These are phyloP conservation scores for Cryptosporidium bovis DNA, from an alignment of 169 alveolate genomes.

Conservation along the genomic window DNA sequence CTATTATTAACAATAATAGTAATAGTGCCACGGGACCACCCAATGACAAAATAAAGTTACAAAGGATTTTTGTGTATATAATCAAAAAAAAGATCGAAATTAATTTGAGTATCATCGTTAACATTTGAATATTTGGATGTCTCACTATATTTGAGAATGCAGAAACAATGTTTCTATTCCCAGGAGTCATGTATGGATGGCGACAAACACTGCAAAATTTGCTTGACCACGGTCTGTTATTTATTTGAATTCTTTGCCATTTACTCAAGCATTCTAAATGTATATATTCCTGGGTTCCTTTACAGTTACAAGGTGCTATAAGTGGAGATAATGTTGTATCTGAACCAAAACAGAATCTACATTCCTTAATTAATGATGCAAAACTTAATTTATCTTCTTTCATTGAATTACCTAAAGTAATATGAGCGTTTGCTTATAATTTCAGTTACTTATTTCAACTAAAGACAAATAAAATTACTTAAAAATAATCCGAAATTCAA, in stretches of 20 bases:
- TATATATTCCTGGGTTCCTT: conserved; percentile 85
- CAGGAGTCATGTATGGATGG: conserved; percentile 16
- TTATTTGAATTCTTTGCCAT: conserved; percentile 78
- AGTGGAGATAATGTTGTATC: conserved; percentile 81
- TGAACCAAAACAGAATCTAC: conserved; percentile 58
- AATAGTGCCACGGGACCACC: not conserved
- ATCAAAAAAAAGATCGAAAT: conserved; percentile 1
- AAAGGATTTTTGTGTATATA: not conserved
- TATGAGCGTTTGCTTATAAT: no score
- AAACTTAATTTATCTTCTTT: not conserved
- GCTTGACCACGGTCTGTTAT: conserved; percentile 46
- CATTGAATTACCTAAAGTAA: no score
- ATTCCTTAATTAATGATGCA: conserved; percentile 14
- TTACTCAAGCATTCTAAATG: conserved; percentile 86
- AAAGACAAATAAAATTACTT: no score
- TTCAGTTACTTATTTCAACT: no score
- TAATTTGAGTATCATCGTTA: not conserved
- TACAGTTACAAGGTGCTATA: conserved; percentile 86
- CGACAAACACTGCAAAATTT: conserved; percentile 32
- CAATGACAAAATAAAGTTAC: not conserved
- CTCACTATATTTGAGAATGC: not conserved
- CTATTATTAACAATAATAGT: no score
- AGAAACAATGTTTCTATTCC: not conserved
- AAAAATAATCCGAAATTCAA: no score
- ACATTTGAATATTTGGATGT: not conserved